Conservation (phyloP, 2,329 filamentous ascomycete species). For the Shiraia bambusicola region DNA sequence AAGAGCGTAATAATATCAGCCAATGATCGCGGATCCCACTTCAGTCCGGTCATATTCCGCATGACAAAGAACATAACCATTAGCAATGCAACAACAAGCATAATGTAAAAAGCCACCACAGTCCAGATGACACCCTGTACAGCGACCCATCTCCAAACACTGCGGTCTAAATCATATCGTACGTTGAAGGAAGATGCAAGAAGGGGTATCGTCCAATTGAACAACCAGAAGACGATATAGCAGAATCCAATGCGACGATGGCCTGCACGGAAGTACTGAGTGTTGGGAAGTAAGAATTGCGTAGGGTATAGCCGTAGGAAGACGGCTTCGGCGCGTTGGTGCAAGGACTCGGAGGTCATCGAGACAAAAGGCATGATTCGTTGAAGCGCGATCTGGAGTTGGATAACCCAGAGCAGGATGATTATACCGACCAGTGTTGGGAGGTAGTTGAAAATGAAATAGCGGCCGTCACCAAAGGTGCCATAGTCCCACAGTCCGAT, state of each 20-base stretch:
- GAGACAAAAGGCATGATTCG: slow-evolving; percentile 75
- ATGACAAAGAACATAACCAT: slow-evolving; percentile 67
- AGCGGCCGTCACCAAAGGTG: slow-evolving; percentile 69
- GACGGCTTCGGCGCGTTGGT: slow-evolving; percentile 62
- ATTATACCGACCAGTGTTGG: slow-evolving; percentile 74
- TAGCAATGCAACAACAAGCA: slow-evolving; percentile 61
- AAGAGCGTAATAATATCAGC: slow-evolving; percentile 79
- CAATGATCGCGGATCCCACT: slow-evolving; percentile 82
- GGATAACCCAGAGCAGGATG: slow-evolving; percentile 75
- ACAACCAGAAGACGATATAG: slow-evolving; percentile 72
- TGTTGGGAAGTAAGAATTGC: slow-evolving; percentile 68
- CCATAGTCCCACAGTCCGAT: slow-evolving; percentile 66
- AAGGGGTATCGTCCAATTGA: slow-evolving; percentile 77
- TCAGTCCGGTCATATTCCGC: slow-evolving; percentile 68
- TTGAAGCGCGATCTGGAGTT: slow-evolving; percentile 71
- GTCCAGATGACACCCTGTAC: slow-evolving; percentile 79
- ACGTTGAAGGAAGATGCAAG: slow-evolving; percentile 75
- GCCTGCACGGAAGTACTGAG: slow-evolving; percentile 68
- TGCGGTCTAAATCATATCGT: slow-evolving; percentile 59
- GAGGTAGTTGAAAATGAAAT: slow-evolving; percentile 84
- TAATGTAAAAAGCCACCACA: slow-evolving; percentile 70
- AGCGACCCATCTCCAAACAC: slow-evolving; percentile 75
- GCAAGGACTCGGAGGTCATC: slow-evolving; percentile 67
- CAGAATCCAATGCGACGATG: slow-evolving; percentile 67
- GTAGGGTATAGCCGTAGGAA: slow-evolving; percentile 63